phyloP scores from a whole-genome alignment of 129 eudicot species.

The Artemisia annua region DNA sequence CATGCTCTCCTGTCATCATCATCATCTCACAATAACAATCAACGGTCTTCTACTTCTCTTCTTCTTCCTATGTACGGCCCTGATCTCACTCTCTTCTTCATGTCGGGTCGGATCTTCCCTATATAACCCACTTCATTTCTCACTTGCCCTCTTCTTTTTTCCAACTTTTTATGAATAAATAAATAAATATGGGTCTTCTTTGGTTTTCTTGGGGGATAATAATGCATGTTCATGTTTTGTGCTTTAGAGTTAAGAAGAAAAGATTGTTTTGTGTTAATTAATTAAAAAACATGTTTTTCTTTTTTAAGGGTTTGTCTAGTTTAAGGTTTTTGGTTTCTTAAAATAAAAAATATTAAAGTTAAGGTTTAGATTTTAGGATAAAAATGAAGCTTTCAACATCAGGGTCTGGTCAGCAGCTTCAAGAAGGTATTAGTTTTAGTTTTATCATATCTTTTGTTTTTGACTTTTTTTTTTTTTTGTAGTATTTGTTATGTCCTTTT shows the following conservation, averaged over 20 bases:
- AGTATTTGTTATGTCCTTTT: slow-evolving; percentile 11
- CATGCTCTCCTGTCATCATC: slow-evolving; percentile 78
- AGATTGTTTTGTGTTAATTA: not conserved
- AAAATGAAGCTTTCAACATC: slow-evolving; percentile 99
- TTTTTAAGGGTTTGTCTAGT: slow-evolving; percentile 3
- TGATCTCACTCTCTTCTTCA: slow-evolving; percentile 18
- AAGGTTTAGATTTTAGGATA: slow-evolving; percentile 18
- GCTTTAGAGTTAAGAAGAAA: slow-evolving; percentile 25
- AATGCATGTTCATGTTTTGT: slow-evolving; percentile 25
- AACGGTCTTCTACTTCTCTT: not conserved
- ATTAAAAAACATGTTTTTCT: not conserved
- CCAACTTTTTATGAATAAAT: slow-evolving; percentile 9
- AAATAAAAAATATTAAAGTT: not conserved
- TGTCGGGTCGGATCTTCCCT: slow-evolving; percentile 23
- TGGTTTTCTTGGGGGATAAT: not conserved
- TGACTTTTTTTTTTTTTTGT: not conserved
- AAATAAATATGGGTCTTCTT: not conserved
- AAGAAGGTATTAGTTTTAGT: slow-evolving; percentile 60
- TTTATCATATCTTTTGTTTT: slow-evolving; percentile 13
- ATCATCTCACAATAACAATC: too few species aligned
- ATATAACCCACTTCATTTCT: slow-evolving; percentile 23
- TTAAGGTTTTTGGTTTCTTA: not conserved
- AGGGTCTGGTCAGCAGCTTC: slow-evolving; percentile 93
- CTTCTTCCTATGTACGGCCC: not conserved
- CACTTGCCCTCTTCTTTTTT: slow-evolving; percentile 20